These are phyloP conservation scores for Phycomyces blakesleeanus DNA, from an alignment of 192 early-diverging fungal genomes.

Conservation along the genomic window DNA sequence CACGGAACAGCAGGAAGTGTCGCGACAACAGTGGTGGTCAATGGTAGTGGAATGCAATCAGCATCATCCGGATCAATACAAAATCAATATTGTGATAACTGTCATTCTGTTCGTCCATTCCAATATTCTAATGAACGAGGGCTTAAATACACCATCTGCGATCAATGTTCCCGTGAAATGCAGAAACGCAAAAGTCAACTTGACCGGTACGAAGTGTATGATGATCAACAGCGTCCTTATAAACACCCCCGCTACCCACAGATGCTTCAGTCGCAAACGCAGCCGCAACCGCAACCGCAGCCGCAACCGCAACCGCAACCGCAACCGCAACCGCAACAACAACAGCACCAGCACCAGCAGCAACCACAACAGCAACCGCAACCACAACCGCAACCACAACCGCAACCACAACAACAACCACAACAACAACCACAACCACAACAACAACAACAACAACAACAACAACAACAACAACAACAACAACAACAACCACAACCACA, in stretches of 20 bases:
- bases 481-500: neutral
- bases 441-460: neutral
- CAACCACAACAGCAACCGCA: neutral
- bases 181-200: constrained; percentile 10
- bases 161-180: constrained; percentile 10
- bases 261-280: constrained; percentile 2
- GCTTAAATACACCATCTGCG: constrained; percentile 12
- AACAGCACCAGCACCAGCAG: no score
- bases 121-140: constrained; percentile 10
- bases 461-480: constrained; percentile 5
- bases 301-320: neutral
- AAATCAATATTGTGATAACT: constrained; percentile 13
- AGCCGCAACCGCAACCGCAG: neutral
- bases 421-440: neutral
- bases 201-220: constrained; percentile 18
- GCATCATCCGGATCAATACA: neutral
- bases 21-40: neutral
- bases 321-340: no score
- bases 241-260: constrained; percentile 1
- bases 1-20: neutral
- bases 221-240: constrained; percentile 6
- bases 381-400: neutral
- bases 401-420: neutral
- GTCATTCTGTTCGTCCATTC: constrained; percentile 9
- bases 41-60: constrained; percentile 5